Base-by-base conservation (phyloP, 179 eudicot species). In the Gypsophila paniculata region DNA sequence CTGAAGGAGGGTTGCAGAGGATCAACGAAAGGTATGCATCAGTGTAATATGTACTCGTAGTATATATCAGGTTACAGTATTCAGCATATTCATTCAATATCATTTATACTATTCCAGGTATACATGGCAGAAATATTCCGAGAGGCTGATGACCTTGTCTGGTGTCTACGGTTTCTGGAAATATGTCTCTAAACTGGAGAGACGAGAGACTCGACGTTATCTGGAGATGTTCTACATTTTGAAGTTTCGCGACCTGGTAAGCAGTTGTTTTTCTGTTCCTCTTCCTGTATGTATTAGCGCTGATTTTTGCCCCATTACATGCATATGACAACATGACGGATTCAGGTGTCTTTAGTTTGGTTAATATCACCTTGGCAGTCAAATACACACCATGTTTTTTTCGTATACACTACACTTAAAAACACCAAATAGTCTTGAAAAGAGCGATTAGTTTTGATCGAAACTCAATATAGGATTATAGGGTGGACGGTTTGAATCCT, bases 101-200 rank as follows among this genome's bases (percentile, higher is more conserved):
- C n/a, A 68, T 8, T 68, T 42, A 9, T 51, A 1, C 22, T 23
- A 52, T 70, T 77, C 42, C 67, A 86, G 90, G 77, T 86, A 86
- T 70, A 85, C 90, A 51, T 86, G 90, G 90, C 78, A 85, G 72
- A 85, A 85, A 14, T 86, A 86, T 74, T 84, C 86, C 4, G 85
- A 83, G 36, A 85, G 85, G 78, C 62, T 86, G 74, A 74, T 86
- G 65, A 85, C 81, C 6, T 74, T 86, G 29, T 82, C 90, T 8
- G 90, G 86, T 4, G 83, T 86, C 18, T 86, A 86, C 60, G 86
- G 90, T 7, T 85, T 85, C 74, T 85, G 84, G 79, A 86, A 85
- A 77, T 76, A 82, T 42, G 84, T 76, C 48, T 82, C 85, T 54
- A 83, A 86, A 78, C 81, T 78, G 14, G 88, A 86, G 48, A 84